Evolutionary conservation across 202 grass and related monocot genomes (phyloP), one percentile per base, ranked within the genome.

Genomic region (Digitaria exilis): DNA sequence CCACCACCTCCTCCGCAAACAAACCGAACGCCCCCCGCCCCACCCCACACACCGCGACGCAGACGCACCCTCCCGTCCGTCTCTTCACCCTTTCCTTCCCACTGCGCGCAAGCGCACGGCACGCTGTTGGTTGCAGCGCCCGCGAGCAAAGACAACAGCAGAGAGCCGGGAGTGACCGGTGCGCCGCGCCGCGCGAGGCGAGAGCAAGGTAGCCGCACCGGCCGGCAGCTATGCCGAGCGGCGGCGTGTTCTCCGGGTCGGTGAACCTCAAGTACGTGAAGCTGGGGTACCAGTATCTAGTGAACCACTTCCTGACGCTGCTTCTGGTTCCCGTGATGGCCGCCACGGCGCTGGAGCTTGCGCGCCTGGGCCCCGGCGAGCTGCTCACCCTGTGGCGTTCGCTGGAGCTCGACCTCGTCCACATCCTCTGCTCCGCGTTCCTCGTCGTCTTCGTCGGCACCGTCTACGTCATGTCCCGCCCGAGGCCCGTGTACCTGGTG

Each of bases 261-360:
- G 91, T 97, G 72, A 91, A 79, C 69, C 91, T 96, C 32, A 96
- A 96, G 80, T 91, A 96, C 76, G 91, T 96, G 14, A 96, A 96
- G 74, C 88, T 93, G 7, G 94, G 91, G 6, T 96, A 93, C 86
- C 94, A 93, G 72, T 93, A 93, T 65, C 50, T 96, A 43, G 89
- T 94, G 41, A 97, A 97, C 84, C 85, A 97, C 86, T 90, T 97
- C 82, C 52, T 97, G 29, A 88, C 94, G 52, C 66, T 97, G 65
- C 84, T 97, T 29, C 91, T 97, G n/a, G 66, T 97, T 24, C 91
- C 94, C 4, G 76, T 91, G 65, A 97, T 97, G 25, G 87, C 76
- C 6, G 81, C 55, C 21, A 78, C 82, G 8, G 78, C 66, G 44
- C 67, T 94, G 24, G 87, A 94, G 82, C 71, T 94, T 16, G 66